Evolutionary conservation across 2,329 filamentous ascomycete species (phyloP), one percentile per base, ranked within the genome.

Genomic region (Coniochaeta sp.): DNA sequence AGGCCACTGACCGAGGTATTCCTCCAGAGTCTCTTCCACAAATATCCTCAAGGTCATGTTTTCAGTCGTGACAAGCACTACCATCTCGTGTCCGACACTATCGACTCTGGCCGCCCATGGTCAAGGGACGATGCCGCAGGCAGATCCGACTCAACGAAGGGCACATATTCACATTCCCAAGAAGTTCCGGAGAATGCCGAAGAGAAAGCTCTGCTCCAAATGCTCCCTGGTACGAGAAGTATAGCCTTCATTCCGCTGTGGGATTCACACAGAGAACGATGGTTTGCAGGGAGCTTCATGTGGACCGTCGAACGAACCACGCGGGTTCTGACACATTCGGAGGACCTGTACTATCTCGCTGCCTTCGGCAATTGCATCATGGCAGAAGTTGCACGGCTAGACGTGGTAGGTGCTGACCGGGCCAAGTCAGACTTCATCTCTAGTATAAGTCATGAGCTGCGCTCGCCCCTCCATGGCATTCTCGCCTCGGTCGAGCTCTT

Each of bases 391-490:
- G 76, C 78, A 1, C 74, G 80, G 9, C 64, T 84, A 1, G 69
- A 74, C 47, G 67, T 69, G 0, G 54, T 70, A 4, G 64, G 68
- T 17, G 71, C 73, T 7, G 73, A 74, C 57, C 72, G 71, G 62
- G 77, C 79, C 42, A 82, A 83, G 67, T 77, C 78, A 0, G 80
- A 83, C 60, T 81, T 85, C 62, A 78, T 85, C 24, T 80, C 79
- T 1, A 83, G 79, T 8, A 78, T 85, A 52, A 82, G 79, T 26
- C 82, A 86, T 66, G 83, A 86, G 64, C 70, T 85, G 7, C 74
- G 82, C 17, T 82, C 78, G 3, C 82, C 83, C 2, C 71, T 86
- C 1, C 82, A 85, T 62, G 83, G 82, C 1, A 82, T 85, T 34
- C 71, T 85, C 1, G 80, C 79, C 0, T 83, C 71, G 63, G 77